These are phyloP conservation scores for Rosa chinensis DNA, from an alignment of 306 rosid species.

Conservation along the genomic window DNA sequence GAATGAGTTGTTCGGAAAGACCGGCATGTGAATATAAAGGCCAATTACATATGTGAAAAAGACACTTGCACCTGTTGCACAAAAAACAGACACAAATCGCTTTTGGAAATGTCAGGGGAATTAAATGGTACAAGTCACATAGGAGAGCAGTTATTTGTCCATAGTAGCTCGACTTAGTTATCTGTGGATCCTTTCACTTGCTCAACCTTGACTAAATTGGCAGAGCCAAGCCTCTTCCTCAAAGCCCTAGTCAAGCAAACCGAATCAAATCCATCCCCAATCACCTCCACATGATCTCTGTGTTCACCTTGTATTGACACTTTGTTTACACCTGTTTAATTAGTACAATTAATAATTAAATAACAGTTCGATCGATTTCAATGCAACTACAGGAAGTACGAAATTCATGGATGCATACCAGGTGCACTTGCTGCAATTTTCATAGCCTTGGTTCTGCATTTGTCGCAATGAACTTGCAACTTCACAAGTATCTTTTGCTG, in stretches of 20 bases:
- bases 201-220: neutral
- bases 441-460: conserved; percentile 38
- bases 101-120: too few species aligned
- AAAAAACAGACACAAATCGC: too few species aligned
- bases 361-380: neutral
- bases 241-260: conserved; percentile 7
- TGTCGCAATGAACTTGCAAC: conserved; percentile 20
- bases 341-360: neutral
- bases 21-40: too few species aligned
- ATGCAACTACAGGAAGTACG: too few species aligned
- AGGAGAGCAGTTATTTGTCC: too few species aligned
- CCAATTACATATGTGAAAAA: too few species aligned
- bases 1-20: too few species aligned
- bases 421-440: conserved; percentile 29
- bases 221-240: conserved; percentile 5
- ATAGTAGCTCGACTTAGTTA: too few species aligned
- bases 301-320: conserved; percentile 24
- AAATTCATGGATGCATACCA: neutral
- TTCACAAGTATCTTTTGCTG: conserved; percentile 39
- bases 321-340: conserved; percentile 18
- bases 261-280: conserved; percentile 20
- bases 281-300: conserved; percentile 27
- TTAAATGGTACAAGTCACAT: too few species aligned
- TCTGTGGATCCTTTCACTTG: neutral
- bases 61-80: too few species aligned